Base-by-base conservation (phyloP, 164 flowering plant species). In the Magnolia changhungtana region DNA sequence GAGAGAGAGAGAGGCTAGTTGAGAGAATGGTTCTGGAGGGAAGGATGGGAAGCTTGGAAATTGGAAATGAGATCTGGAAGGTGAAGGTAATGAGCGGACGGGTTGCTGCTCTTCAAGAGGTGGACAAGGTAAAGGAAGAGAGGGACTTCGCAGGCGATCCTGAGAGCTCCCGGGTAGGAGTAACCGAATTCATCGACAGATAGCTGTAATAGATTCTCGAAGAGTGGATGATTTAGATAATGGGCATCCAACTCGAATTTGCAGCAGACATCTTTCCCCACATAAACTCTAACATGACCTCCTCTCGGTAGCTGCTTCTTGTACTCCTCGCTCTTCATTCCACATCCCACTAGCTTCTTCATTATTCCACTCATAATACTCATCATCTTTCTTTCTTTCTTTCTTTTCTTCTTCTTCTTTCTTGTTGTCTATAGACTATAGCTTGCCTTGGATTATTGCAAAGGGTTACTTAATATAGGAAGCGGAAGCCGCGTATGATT, bases 91-190 rank as follows among this genome's bases (percentile, higher is more conserved):
- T 85, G 87, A 1, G 82, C 85, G 5, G 77, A 45, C 0, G 82
- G 85, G 55, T 85, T 83, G 49, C 82, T 71, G 50, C 72, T 79
- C 67, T 77, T 79, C 52, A 85, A 79, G 61, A 85, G 84, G 18
- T 79, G 76, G 1, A 85, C 20, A 23, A 85, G 80, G 71, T 79
- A 71, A 19, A 73, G 76, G 51, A 83, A 85, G 58, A 83, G 69
- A 63, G 83, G 81, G 14, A 78, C 72, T 69, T 85, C 87, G 50
- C 85, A 83, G 4, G 85, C 87, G 27, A 83, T 85, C 81, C 85
- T 77, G 6, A 85, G 74, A 16, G 85, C 85, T 14, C 85, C 87
- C 10, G 76, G 72, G 64, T 85, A 85, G 0, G 87, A 85, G 49
- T 79, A 81, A 20, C 87, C 87, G 70, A 77, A 81, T 63, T 85